Evolutionary conservation across 2,329 filamentous ascomycete species (phyloP).

Genomic region (Neonectria coccinea): DNA sequence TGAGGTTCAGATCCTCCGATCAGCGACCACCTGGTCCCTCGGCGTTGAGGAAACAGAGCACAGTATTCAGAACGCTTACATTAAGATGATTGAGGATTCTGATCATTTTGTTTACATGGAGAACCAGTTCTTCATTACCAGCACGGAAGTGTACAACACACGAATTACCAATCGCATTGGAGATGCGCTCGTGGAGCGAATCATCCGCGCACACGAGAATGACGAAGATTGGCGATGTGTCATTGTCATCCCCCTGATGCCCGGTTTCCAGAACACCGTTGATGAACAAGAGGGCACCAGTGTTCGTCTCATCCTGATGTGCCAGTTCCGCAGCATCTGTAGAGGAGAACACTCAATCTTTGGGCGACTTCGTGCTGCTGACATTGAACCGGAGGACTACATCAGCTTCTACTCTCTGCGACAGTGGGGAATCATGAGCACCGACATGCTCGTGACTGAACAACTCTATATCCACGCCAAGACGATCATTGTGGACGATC

Average conservation of each 20-base stretch:
- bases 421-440: slow-evolving; percentile 91
- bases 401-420: slow-evolving; percentile 95
- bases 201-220: slow-evolving; percentile 84
- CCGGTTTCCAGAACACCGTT: slow-evolving; percentile 98
- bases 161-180: slow-evolving; percentile 94
- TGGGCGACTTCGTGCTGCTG: slow-evolving; percentile 79
- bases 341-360: slow-evolving; percentile 94
- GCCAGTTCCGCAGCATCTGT: slow-evolving; percentile 95
- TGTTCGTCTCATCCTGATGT: slow-evolving; percentile 95
- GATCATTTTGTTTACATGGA: slow-evolving; percentile 99
- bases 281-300: slow-evolving; percentile 94
- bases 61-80: slow-evolving; percentile 95
- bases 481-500: slow-evolving; percentile 94
- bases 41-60: slow-evolving; percentile 89
- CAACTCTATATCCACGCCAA: slow-evolving; percentile 99
- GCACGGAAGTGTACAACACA: slow-evolving; percentile 86
- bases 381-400: slow-evolving; percentile 93
- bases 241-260: slow-evolving; percentile 93
- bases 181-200: slow-evolving; percentile 92
- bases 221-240: slow-evolving; percentile 91
- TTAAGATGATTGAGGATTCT: slow-evolving; percentile 93
- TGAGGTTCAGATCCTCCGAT: slow-evolving; percentile 94
- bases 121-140: slow-evolving; percentile 98
- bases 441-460: slow-evolving; percentile 88
- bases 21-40: slow-evolving; percentile 90